These are phyloP conservation scores for Ascochyta lentis DNA, from an alignment of 2,329 filamentous ascomycete genomes.

Conservation along the genomic window DNA sequence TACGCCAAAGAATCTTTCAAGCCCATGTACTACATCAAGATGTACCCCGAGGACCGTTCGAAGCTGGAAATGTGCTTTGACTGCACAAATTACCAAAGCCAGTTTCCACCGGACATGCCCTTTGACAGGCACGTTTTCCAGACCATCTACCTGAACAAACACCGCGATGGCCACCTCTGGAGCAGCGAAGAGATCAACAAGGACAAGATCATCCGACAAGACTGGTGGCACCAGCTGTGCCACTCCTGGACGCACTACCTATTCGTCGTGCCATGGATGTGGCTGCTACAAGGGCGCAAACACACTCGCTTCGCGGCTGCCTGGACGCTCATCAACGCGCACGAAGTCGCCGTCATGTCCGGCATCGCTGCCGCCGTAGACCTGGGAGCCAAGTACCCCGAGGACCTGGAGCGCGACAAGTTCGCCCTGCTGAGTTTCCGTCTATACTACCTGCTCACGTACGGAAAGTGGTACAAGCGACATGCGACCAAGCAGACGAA, in stretches of 20 bases:
- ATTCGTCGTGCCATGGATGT: constrained; percentile 73
- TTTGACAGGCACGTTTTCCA: constrained; percentile 72
- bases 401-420: constrained; percentile 67
- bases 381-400: constrained; percentile 69
- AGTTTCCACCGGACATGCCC: constrained; percentile 64
- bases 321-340: constrained; percentile 74
- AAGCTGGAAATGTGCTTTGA: constrained; percentile 72
- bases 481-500: constrained; percentile 50
- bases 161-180: constrained; percentile 63
- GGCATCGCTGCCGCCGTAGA: constrained; percentile 75
- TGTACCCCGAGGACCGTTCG: constrained; percentile 61
- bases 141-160: constrained; percentile 70
- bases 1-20: constrained; percentile 60
- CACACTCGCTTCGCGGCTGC: constrained; percentile 68
- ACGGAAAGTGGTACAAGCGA: constrained; percentile 66
- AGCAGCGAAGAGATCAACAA: constrained; percentile 65
- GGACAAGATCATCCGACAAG: constrained; percentile 65
- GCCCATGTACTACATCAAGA: constrained; percentile 71
- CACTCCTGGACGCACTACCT: constrained; percentile 69
- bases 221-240: constrained; percentile 73
- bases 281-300: constrained; percentile 72
- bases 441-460: constrained; percentile 66
- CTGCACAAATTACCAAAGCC: constrained; percentile 76
- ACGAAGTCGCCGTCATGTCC: constrained; percentile 73
- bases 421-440: constrained; percentile 68